Base-by-base conservation (phyloP, 345 rosid genomes). In the Abelmoschus esculentus region DNA sequence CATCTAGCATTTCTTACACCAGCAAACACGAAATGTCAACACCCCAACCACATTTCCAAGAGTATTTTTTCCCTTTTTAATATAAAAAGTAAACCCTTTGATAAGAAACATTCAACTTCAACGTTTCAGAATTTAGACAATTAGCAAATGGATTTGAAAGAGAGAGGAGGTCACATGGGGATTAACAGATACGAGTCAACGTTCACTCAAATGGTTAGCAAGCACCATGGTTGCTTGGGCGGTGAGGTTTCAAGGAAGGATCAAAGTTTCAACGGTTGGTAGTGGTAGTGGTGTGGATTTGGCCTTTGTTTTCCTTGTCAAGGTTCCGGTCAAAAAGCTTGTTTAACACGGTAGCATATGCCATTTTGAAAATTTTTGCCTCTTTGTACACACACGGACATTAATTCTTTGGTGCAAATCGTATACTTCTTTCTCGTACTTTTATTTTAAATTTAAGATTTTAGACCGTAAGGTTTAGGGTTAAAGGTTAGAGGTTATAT, bases 1-100 rank as follows among this genome's bases (percentile, higher is more conserved):
- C 72, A 38, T 29, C 40, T 46, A 52, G 32, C 59, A 28, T 5
- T 46, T 26, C 40, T 65, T 65, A 46, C 69, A 46, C 56, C 28
- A 31, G 72, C 70, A 67, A 74, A 73, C 74, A 78, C 84, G 76
- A 86, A 88, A 81, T 80, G 93, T 88, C 89, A 86, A 88, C 89
- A 76, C 80, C 77, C 72, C 82, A 75, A 66, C 82, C 71, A 74
- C 74, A 72, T 77, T 38, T 74, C 67, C 63, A 60, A 49, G 10
- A 65, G 15, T 67, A 56, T 73, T 75, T 46, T 53, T 67, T 56
- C 46, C 17, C 15, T 61, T 18, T 17, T 67, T 18, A 31, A 40
- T 1, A 53, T 7, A 58, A 17, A 71, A 3, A 61, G 59, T 71
- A 46, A 26, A 57, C 26, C 6, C 38, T 42, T 26, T 18, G 7